Evolutionary conservation across 768 basidiomycete species (phyloP).

Genomic region (Tulasnella sp.): DNA sequence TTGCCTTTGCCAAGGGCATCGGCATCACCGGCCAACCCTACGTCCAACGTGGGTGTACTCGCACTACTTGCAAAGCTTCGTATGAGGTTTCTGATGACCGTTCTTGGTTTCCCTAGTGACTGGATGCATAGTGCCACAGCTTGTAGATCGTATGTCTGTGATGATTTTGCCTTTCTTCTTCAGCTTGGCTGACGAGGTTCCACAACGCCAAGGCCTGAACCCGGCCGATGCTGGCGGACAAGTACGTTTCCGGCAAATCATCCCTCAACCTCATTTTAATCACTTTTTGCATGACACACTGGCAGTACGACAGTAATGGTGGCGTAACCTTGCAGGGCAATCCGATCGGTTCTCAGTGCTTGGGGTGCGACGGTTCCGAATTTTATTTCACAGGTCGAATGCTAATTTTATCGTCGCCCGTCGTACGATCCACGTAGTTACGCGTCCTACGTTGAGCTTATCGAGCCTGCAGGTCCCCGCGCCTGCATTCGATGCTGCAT

Average conservation of each 20-base stretch:
- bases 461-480: conserved; percentile 9
- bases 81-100: background rate
- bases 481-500: conserved; percentile 16
- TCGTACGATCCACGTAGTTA: background rate
- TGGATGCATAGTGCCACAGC: conserved; percentile 6
- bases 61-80: background rate
- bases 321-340: conserved; percentile 5
- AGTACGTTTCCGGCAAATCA: background rate
- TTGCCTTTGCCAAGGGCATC: background rate
- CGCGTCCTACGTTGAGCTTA: conserved; percentile 6
- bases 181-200: background rate
- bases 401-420: background rate
- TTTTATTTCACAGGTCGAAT: background rate
- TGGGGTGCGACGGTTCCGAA: conserved; percentile 2
- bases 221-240: conserved; percentile 14
- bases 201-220: conserved; percentile 3
- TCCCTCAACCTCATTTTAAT: background rate
- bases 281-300: background rate
- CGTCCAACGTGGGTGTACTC: background rate
- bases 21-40: background rate
- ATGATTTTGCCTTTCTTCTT: background rate
- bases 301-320: conserved; percentile 12
- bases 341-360: conserved; percentile 4
- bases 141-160: background rate
- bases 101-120: conserved; percentile 1